These are phyloP conservation scores for Colletotrichum phormii DNA, from an alignment of 2,329 filamentous ascomycete species.

Conservation along the genomic window DNA sequence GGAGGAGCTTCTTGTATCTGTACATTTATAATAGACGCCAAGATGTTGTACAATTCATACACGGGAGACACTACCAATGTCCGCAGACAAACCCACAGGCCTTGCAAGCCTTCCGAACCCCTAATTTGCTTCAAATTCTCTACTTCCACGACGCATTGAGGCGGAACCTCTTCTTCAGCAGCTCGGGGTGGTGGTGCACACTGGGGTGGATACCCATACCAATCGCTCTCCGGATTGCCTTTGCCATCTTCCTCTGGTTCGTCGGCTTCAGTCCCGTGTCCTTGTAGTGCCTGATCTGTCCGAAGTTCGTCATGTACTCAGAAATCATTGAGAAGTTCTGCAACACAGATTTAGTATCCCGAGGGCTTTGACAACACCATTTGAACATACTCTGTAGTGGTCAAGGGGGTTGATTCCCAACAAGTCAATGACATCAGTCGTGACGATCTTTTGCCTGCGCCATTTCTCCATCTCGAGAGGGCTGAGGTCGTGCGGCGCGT, in stretches of 20 bases:
- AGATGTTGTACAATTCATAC: slow-evolving; percentile 42
- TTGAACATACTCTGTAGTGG: slow-evolving; percentile 82
- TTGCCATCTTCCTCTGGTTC: slow-evolving; percentile 94
- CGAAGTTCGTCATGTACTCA: slow-evolving; percentile 87
- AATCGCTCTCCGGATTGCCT: slow-evolving; percentile 89
- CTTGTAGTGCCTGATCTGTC: slow-evolving; percentile 82
- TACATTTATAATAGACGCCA: slow-evolving; percentile 38
- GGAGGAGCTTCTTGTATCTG: slow-evolving; percentile 36
- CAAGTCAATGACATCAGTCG: slow-evolving; percentile 81
- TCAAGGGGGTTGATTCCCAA: slow-evolving; percentile 83
- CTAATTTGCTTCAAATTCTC: not conserved
- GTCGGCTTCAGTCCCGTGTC: slow-evolving; percentile 85
- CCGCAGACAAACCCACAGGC: not conserved
- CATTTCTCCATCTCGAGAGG: slow-evolving; percentile 85
- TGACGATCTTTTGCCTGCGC: slow-evolving; percentile 66
- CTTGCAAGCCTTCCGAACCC: not conserved
- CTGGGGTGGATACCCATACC: slow-evolving; percentile 93
- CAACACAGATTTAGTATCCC: slow-evolving; percentile 3
- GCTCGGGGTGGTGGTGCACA: slow-evolving; percentile 88
- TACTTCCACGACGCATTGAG: slow-evolving; percentile 25
- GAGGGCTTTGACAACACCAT: not conserved
- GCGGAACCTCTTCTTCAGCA: slow-evolving; percentile 64
- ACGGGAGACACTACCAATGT: slow-evolving; percentile 7
- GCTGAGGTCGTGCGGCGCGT: slow-evolving; percentile 89
- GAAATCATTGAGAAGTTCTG: slow-evolving; percentile 94